Percentiles rank a stretch among this genome's conserved stretches.
Conservation (phyloP, 1,284 basidiomycete genomes). For the Pascua guehoae region DNA sequence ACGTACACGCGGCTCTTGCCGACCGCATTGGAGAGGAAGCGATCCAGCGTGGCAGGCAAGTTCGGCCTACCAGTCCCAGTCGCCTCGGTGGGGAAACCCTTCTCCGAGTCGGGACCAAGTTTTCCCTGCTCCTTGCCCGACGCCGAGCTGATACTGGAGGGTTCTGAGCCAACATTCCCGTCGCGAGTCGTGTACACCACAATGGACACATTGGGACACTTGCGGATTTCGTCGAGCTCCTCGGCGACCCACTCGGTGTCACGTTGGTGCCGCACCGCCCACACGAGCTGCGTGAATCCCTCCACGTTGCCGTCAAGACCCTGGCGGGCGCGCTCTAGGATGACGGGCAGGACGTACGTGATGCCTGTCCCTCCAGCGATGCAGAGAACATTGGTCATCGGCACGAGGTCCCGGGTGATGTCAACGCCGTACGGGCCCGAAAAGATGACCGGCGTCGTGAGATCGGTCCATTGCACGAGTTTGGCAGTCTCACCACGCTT, state of each 20-base stretch:
- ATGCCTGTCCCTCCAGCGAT: conserved; percentile 37
- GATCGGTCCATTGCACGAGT: conserved; percentile 1
- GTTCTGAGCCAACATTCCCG: not conserved
- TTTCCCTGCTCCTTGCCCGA: not conserved
- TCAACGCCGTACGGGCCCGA: conserved; percentile 31
- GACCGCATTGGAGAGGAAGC: conserved; percentile 1
- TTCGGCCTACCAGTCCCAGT: not conserved
- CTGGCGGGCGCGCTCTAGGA: conserved; percentile 20
- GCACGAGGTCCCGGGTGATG: conserved; percentile 9
- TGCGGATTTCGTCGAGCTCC: conserved; percentile 23
- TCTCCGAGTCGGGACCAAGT: not conserved
- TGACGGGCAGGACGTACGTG: conserved; percentile 31
- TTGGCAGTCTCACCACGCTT: conserved; percentile 28
- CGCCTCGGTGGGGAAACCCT: not conserved
- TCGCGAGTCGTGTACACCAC: conserved; percentile 22
- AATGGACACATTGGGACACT: conserved; percentile 14
- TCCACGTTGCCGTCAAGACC: conserved; percentile 8
- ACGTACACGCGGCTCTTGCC: conserved; percentile 22
- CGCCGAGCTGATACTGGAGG: no score
- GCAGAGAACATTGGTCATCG: conserved; percentile 36
- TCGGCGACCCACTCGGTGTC: conserved; percentile 27
- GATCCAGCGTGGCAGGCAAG: not conserved
- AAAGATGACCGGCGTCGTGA: conserved; percentile 26
- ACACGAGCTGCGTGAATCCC: conserved; percentile 18
- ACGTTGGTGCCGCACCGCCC: conserved; percentile 23